These are phyloP conservation scores for Kwoniella bestiolae DNA, from an alignment of 768 basidiomycete species.

Conservation along the genomic window DNA sequence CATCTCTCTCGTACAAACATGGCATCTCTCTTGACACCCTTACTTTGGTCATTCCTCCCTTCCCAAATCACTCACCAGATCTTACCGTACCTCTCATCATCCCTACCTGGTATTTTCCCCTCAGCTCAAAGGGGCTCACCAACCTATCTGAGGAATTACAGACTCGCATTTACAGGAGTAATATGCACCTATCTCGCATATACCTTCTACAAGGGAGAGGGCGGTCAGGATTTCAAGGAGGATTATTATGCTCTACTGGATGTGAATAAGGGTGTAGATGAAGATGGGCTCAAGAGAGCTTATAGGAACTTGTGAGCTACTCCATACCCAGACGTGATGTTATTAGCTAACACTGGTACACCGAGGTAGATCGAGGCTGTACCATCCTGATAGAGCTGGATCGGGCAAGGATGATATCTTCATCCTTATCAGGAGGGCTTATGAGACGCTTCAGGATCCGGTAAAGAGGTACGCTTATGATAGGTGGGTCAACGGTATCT, in stretches of 20 bases:
- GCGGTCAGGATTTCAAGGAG: conserved; percentile 4
- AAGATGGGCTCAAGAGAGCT: conserved; percentile 43
- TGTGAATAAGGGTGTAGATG: conserved; percentile 32
- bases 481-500: conserved; percentile 27
- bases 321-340: neutral
- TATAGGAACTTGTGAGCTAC: conserved; percentile 44
- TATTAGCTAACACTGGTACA: neutral
- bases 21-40: conserved; percentile 33
- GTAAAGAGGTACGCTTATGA: conserved; percentile 50
- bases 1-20: neutral
- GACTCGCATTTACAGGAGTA: conserved; percentile 31
- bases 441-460: conserved; percentile 44
- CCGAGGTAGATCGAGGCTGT: conserved; percentile 34
- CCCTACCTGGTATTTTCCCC: conserved; percentile 41
- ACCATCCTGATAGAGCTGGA: conserved; percentile 49
- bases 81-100: conserved; percentile 30
- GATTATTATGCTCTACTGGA: conserved; percentile 49
- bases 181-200: conserved; percentile 31
- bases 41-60: conserved; percentile 42
- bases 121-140: conserved; percentile 27
- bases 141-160: conserved; percentile 33
- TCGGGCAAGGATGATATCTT: conserved; percentile 29
- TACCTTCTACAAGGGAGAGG: conserved; percentile 26
- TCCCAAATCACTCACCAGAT: conserved; percentile 33
- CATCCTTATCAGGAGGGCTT: conserved; percentile 45